Evolutionary conservation across 371 early-diverging fungal species (phyloP).

Genomic region (Rhizopus arrhizus): DNA sequence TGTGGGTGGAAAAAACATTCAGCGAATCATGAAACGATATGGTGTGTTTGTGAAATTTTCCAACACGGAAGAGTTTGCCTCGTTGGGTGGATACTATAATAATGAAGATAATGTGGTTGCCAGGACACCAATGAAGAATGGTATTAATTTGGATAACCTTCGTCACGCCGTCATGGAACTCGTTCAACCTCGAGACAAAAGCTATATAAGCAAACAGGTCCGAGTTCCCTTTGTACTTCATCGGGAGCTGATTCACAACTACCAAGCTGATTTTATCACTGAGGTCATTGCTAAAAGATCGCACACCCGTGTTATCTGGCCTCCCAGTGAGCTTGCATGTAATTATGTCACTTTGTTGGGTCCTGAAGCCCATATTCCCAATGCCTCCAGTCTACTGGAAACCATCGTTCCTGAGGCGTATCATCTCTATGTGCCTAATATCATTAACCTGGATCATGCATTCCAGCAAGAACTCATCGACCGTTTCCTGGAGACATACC

Average conservation of each 20-base stretch:
- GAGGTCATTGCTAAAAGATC: slow-evolving; percentile 55
- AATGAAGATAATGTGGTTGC: slow-evolving; percentile 81
- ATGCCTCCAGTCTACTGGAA: slow-evolving; percentile 40
- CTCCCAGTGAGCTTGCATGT: slow-evolving; percentile 49
- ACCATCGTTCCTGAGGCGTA: slow-evolving; percentile 46
- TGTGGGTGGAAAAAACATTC: slow-evolving; percentile 91
- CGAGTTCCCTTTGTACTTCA: slow-evolving; percentile 53
- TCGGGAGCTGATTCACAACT: slow-evolving; percentile 46
- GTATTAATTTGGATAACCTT: slow-evolving; percentile 62
- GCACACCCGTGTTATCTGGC: slow-evolving; percentile 57
- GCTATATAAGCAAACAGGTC: slow-evolving; percentile 40
- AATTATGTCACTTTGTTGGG: slow-evolving; percentile 43
- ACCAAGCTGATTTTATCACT: slow-evolving; percentile 38
- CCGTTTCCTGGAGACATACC: slow-evolving; percentile 1
- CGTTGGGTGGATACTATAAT: slow-evolving; percentile 73
- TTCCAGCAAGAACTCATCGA: slow-evolving; percentile 11
- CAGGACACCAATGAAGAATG: slow-evolving; percentile 79
- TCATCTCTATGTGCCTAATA: slow-evolving; percentile 28
- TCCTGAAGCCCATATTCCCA: slow-evolving; percentile 45
- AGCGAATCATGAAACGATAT: slow-evolving; percentile 89
- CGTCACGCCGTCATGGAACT: slow-evolving; percentile 72
- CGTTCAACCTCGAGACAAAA: slow-evolving; percentile 61
- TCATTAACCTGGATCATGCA: neutral
- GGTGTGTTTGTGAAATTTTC: slow-evolving; percentile 94
- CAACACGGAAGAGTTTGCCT: slow-evolving; percentile 72